A percentile compares a stretch with the other conserved stretches of the same genome.
Conservation (phyloP, 2,329 filamentous ascomycete genomes). For the Colletotrichum tofieldiae region DNA sequence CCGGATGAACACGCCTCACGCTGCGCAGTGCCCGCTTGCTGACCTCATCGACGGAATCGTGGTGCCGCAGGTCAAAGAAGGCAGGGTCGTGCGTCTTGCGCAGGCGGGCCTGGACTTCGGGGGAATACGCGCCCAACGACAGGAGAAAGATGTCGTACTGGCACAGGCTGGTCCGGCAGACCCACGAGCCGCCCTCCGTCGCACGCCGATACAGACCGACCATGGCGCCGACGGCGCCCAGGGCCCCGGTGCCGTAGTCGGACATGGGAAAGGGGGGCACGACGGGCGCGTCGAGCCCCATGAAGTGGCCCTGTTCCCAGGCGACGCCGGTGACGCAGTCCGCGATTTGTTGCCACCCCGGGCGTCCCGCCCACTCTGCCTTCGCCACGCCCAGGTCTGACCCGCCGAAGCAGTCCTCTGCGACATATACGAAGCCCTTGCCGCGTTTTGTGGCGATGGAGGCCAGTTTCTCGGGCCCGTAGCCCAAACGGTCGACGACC, state of each 20-base stretch:
- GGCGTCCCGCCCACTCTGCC: conserved; percentile 68
- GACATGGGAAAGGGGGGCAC: conserved; percentile 72
- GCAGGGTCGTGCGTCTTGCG: conserved; percentile 63
- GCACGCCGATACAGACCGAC: conserved; percentile 53
- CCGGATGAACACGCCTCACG: conserved; percentile 59
- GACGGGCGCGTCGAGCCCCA: conserved; percentile 70
- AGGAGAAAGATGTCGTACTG: conserved; percentile 56
- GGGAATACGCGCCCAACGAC: conserved; percentile 63
- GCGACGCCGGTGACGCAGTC: conserved; percentile 71
- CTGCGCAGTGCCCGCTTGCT: conserved; percentile 68
- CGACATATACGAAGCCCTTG: conserved; percentile 73
- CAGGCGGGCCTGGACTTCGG: conserved; percentile 62
- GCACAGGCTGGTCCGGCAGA: conserved; percentile 52
- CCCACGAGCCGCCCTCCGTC: conserved; percentile 52
- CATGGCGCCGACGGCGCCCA: conserved; percentile 54
- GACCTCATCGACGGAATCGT: conserved; percentile 72
- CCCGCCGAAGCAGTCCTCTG: conserved; percentile 77
- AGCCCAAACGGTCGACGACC: conserved; percentile 71
- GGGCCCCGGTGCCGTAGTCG: conserved; percentile 56
- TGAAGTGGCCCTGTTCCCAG: conserved; percentile 67
- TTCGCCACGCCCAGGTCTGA: conserved; percentile 55
- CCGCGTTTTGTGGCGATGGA: conserved; percentile 64
- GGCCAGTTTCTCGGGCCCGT: conserved; percentile 65
- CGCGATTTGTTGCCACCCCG: conserved; percentile 77
- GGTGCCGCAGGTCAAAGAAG: conserved; percentile 69